Base-by-base conservation (phyloP, 345 rosid species). In the Limnanthes douglasii region DNA sequence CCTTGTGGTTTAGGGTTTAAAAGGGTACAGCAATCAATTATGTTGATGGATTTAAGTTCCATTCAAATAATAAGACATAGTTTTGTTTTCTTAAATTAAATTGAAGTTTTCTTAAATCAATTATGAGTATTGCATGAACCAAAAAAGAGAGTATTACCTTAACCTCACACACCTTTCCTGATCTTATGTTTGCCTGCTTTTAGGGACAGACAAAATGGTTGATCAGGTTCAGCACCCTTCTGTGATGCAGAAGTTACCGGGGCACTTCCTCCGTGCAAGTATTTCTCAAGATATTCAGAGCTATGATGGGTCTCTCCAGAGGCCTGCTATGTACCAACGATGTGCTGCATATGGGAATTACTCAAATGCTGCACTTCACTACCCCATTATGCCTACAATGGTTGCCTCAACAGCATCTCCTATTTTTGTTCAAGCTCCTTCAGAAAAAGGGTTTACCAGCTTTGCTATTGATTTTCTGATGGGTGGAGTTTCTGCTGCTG, bases 401-500 rank as follows among this genome's bases (percentile, higher is more conserved):
- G 43, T 65, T 48, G 43, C 69, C 15, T 45, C 78, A 9, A 41
- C 56, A 29, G 60, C 68, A 6, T 68, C 77, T 11, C 61, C 77
- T 4, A 40, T 78, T 32, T 60, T 59, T 45, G 70, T 68, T 5
- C 79, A 65, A 39, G 73, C 92, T 46, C 92, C 92, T 1, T 29
- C 66, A 4, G 86, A 80, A 79, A 75, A 70, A 72, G 93, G 83
- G n/a, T 18, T 68, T 45, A 24, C 67, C 2, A 15, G 68, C 52
- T 82, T 69, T 75, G 64, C 75, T 32, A 60, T 72, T 0, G 92
- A 83, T 57, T 83, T 83, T 39, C 70, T 83, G 12, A 82, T 77
- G 94, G 94, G 84, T 29, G 94, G 88, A 50, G 84, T 76, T 31
- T 81, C 93, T 4, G 88, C 94, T 21, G 94, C 93, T 42, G 86